Base-by-base conservation (phyloP, 768 basidiomycete species). In the Auricularia auricula-judae region DNA sequence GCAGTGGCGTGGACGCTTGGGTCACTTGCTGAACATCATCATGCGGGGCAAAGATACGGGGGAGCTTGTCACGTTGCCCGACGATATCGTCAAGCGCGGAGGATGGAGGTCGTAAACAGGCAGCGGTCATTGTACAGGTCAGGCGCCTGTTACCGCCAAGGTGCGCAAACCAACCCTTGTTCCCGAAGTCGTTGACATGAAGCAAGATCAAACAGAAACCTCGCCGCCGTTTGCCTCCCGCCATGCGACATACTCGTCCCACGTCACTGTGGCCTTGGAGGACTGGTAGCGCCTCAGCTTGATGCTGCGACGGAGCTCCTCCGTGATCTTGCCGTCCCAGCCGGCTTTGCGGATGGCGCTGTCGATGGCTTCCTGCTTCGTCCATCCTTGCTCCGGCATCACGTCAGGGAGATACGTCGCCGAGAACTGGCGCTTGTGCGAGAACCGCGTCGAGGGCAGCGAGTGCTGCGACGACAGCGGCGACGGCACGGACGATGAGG, bases 391-490 rank as follows among this genome's bases (percentile, higher is more conserved):
- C 43, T 93, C 91, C 0, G 87, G 83, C 53, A 91, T 88, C 65
- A 99, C 89, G 63, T 98, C 87, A 3, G 97, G 97, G 11, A 99
- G 82, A 76, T 95, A 99, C 0, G 92, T 94, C 7, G 95, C 94
- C 11, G 86, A 82, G 69, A 95, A 86, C 1, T 81, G 78, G 67
- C 83, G 84, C 71, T 79, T 85, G 18, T 67, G 66, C 79, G 81
- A 42, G 77, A 78, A 34, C 81, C 71, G 65, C 18, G 56, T 59
- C 16, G 29, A 5, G 5, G 56, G 56, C 23, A 59, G 33, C 14
- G 14, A 59, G 16, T 23, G 29, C 56, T 59, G 56, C 56, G 56
- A 59, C 76, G 82, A 42, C 18, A 66, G 42, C 42, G 66, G 16
- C 18, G 63, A 61, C 16, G 65, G 62, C 23, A 59, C 56, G 5